Evolutionary conservation across 208 protist species (phyloP), one percentile per base, ranked within the genome.

Genomic region (Trypanosoma boissoni): DNA sequence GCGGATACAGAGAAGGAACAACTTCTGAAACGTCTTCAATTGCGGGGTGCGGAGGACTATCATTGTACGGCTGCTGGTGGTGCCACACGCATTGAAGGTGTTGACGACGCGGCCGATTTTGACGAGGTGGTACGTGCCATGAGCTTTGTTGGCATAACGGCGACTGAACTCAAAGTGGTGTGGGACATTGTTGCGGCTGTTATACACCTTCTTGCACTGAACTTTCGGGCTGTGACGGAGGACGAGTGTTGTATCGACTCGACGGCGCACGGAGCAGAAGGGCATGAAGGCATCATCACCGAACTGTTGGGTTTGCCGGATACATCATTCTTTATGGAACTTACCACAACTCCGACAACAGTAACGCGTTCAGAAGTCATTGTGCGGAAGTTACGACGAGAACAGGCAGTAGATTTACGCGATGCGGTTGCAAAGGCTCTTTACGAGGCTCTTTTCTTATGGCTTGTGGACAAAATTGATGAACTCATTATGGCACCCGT

Each of bases 391-490:
- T 48, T 95, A 10, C 76, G 58, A 29, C 36, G 39, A 39, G 52
- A 57, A 23, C 77, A 90, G 58, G 74, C 83, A 12, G 31, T 57
- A 3, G 78, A 76, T 37, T 72, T 78, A 6, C 58, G 86, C 31
- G 85, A 91, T 42, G 83, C 83, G 1, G 62, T 95, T 1, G 66
- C 67, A 21, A 95, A 93, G 64, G 54, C 67, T 27, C 43, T 95
- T 9, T 93, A 92, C 66, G 68, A 72, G 20, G 55, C 71, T 29
- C 54, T 92, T 45, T 93, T 93, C 72, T 29, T 78, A 2, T 91
- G 83, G 81, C 65, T 93, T 24, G 79, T 95, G 0, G 37, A 56
- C 37, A 73, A 72, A 43, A 88, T 93, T 48, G 93, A 95, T 59
- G 37, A 76, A 18, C 50, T 66, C 27, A 72, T 80, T 48, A 52